Evolutionary conservation across 129 eudicot genomes (phyloP).

Genomic region (Centaurea solstitialis): DNA sequence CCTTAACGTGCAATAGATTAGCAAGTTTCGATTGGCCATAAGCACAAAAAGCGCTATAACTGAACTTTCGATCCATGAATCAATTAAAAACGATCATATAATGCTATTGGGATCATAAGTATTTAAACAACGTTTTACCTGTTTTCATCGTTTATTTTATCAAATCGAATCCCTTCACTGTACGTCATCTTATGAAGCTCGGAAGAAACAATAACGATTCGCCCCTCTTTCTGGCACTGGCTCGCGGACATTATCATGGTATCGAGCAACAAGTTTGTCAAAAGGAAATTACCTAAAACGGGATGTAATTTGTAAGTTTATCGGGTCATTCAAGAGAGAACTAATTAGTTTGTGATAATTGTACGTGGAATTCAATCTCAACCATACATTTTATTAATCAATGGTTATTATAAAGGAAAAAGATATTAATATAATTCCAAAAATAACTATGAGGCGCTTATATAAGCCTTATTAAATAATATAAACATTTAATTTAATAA

Average conservation of each 20-base stretch:
- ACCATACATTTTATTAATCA: no score
- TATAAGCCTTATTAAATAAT: no score
- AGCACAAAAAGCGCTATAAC: slow-evolving; percentile 50
- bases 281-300: slow-evolving; percentile 72
- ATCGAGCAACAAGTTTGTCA: slow-evolving; percentile 82
- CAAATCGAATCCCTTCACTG: slow-evolving; percentile 75
- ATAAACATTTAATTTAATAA: no score
- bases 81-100: not conserved
- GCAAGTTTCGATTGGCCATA: slow-evolving; percentile 98
- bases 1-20: slow-evolving; percentile 69
- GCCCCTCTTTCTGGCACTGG: slow-evolving; percentile 73
- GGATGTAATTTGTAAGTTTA: not conserved
- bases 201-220: slow-evolving; percentile 82
- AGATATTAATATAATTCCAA: no score
- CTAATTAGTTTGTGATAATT: not conserved
- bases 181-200: slow-evolving; percentile 57
- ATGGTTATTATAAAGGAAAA: no score
- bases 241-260: slow-evolving; percentile 76
- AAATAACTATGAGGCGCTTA: no score
- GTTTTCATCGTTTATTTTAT: slow-evolving; percentile 69
- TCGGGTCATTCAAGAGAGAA: no score
- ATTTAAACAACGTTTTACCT: slow-evolving; percentile 35
- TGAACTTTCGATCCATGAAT: slow-evolving; percentile 26
- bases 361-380: no score
- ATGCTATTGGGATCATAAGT: not conserved